A percentile compares a stretch with the other conserved stretches of the same genome.
phyloP scores from a whole-genome alignment of 1,139 yeast genomes.

The Sugiyamaella novakii region DNA sequence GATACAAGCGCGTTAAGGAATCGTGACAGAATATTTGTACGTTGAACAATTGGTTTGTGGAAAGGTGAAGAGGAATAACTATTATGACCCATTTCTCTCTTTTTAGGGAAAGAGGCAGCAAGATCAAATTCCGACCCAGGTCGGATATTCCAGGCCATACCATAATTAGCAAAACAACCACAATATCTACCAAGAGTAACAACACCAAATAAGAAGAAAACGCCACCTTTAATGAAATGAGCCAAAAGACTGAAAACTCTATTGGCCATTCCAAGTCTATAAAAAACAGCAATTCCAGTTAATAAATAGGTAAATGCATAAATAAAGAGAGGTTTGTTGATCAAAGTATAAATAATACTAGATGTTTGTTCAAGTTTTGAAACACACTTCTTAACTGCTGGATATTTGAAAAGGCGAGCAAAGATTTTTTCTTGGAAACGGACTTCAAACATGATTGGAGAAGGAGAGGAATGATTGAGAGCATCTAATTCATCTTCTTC shows the following conservation, averaged over 20 bases:
- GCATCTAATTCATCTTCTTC: conserved; percentile 24
- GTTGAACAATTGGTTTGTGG: background rate
- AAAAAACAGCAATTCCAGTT: conserved; percentile 77
- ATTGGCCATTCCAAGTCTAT: conserved; percentile 64
- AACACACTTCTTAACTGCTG: conserved; percentile 42
- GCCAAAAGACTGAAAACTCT: conserved; percentile 82
- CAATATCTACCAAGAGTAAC: conserved; percentile 79
- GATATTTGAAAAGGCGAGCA: conserved; percentile 33
- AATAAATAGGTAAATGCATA: conserved; percentile 62
- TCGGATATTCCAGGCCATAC: conserved; percentile 90
- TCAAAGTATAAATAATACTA: conserved; percentile 49
- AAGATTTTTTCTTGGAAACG: conserved; percentile 26
- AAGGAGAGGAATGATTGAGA: background rate
- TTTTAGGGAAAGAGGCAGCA: background rate
- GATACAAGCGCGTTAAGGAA: conserved; percentile 33
- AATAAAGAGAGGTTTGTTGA: conserved; percentile 69
- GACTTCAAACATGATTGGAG: conserved; percentile 17
- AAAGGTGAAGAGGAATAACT: conserved; percentile 4
- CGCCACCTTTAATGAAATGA: conserved; percentile 95
- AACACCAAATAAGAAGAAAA: conserved; percentile 74
- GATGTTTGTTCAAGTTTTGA: conserved; percentile 45
- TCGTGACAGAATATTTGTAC: conserved; percentile 3
- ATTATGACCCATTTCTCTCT: background rate
- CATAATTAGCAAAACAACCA: conserved; percentile 72
- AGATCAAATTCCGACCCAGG: conserved; percentile 33